phyloP scores from a whole-genome alignment of 257 asterid species.

The Coffea eugenioides region DNA sequence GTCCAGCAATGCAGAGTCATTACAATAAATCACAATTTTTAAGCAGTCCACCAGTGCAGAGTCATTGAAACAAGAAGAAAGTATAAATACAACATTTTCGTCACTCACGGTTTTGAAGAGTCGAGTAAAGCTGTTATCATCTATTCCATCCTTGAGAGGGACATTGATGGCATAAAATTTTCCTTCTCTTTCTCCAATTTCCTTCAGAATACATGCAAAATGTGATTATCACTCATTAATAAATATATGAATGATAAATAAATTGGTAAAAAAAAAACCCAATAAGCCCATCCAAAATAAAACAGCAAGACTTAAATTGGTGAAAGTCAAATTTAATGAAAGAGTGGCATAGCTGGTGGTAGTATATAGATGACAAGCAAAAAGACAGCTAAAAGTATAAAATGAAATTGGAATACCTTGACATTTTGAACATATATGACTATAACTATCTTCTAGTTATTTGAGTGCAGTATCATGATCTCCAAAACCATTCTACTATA shows the following conservation, averaged over 20 bases:
- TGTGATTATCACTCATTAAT: slow-evolving; percentile 4
- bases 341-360: too few relatives aligned
- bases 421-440: too few relatives aligned
- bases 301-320: neutral
- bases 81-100: neutral
- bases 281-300: neutral
- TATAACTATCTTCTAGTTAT: too few relatives aligned
- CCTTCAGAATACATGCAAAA: slow-evolving; percentile 59
- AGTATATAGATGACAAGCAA: neutral
- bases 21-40: neutral
- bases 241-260: neutral
- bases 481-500: too few relatives aligned
- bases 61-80: neutral
- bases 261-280: neutral
- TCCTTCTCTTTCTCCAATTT: slow-evolving; percentile 95
- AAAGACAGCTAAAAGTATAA: too few relatives aligned
- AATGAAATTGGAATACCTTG: too few relatives aligned
- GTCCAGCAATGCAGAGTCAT: neutral
- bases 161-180: slow-evolving; percentile 92
- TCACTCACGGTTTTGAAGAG: slow-evolving; percentile 76
- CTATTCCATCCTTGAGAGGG: slow-evolving; percentile 95
- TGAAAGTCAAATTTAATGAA: too few relatives aligned
- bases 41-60: neutral
- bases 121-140: slow-evolving; percentile 79
- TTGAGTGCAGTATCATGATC: too few relatives aligned